Percentiles rank a stretch among this genome's conserved stretches.
Evolutionary conservation across 305 asterid species (phyloP).

Genomic region (Fraxinus greggii): DNA sequence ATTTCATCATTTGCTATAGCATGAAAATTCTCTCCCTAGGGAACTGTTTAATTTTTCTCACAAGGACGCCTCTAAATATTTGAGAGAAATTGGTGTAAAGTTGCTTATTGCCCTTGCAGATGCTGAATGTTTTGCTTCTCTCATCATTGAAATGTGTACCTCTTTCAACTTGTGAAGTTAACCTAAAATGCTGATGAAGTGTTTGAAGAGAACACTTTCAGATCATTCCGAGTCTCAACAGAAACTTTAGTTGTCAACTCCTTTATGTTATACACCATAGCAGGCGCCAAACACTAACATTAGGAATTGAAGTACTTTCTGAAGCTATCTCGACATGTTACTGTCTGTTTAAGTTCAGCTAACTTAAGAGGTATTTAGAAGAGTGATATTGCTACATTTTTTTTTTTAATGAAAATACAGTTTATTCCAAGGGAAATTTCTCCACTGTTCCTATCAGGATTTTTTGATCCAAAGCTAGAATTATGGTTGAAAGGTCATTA

Average conservation of each 20-base stretch:
- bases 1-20: not conserved
- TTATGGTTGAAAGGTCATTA: not conserved
- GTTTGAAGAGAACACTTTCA: not conserved
- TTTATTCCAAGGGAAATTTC: conserved; percentile 3
- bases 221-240: not conserved
- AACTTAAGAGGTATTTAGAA: not conserved
- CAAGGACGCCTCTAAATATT: conserved; percentile 12
- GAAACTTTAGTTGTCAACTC: not conserved
- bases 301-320: not conserved
- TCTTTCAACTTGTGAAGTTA: not conserved
- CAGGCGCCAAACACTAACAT: not conserved
- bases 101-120: not conserved
- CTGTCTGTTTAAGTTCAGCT: not conserved
- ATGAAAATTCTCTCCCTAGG: conserved; percentile 1
- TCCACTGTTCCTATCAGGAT: not conserved
- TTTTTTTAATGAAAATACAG: not conserved
- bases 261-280: not conserved
- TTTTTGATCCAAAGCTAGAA: not conserved
- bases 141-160: not conserved
- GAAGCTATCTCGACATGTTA: not conserved
- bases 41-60: conserved; percentile 3
- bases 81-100: not conserved
- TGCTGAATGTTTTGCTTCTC: not conserved
- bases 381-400: not conserved
- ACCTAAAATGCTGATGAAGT: not conserved